Base-by-base conservation (phyloP, 306 rosid species). In the Quercus robur region DNA sequence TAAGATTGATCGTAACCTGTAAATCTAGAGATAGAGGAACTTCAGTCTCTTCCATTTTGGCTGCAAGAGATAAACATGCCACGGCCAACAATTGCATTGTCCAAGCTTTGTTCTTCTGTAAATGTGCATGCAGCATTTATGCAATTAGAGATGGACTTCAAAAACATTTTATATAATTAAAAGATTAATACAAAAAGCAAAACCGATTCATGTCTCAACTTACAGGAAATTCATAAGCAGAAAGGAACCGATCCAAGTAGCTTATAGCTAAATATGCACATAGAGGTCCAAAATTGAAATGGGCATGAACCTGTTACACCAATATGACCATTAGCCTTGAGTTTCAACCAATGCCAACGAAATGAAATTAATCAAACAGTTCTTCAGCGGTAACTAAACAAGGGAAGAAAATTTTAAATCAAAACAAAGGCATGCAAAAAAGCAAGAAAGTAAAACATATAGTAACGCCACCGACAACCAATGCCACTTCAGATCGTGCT, bases 221-320 rank as follows among this genome's bases (percentile, higher is more conserved):
- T 93, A 96, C 99, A 21, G 98, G 99, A 68, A 93, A 85, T 81
- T 90, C 97, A 75, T 93, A 93, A 13, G 86, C 83, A 4, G 97
- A 86, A 64, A 96, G 97, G 87, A 96, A 96, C 0, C 99, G 93
- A 78, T 96, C 99, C 93, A 96, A 79, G 89, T 91, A 96, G 89
- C 86, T 93, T 77, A 91, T 77, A 26, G 99, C 88, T 74, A 96
- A 85, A 80, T 91, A 96, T 69, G 84, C 84, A 80, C 88, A 91
- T 17, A 93, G 93, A 78, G 98, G 93, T 70, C 97, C 99, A 82
- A 96, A 96, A 41, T 87, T 87, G 70, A 96, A 91, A 86, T 89
- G 90, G 15, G 87, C 84, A 33, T 88, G 86, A 58, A 87, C 98
- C 99, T 96, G 86, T 74, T 73, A 74, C 90, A 67, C 73, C 58